These are phyloP conservation scores for Leptographium radiaticola DNA, from an alignment of 2,329 filamentous ascomycete genomes.

Conservation along the genomic window DNA sequence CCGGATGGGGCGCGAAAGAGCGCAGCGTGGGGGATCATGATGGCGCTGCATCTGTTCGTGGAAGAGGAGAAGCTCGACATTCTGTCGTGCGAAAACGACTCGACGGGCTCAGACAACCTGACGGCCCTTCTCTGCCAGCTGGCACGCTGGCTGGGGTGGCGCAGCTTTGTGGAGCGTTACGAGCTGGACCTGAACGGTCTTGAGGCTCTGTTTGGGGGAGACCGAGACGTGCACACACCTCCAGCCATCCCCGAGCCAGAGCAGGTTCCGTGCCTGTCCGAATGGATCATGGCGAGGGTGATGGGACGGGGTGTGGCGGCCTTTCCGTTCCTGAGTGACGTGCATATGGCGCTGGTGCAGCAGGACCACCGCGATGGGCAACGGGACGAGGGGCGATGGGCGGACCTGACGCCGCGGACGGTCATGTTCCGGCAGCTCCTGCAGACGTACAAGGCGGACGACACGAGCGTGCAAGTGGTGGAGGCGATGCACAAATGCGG, in stretches of 20 bases:
- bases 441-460: constrained; percentile 35
- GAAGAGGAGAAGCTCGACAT: constrained; percentile 81
- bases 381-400: constrained; percentile 26
- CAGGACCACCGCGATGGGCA: constrained; percentile 22
- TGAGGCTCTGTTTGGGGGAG: constrained; percentile 27
- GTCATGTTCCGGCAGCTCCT: constrained; percentile 59
- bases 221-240: constrained; percentile 1
- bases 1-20: constrained; percentile 44
- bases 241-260: constrained; percentile 17
- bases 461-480: constrained; percentile 49
- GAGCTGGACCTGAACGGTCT: constrained; percentile 38
- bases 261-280: constrained; percentile 25
- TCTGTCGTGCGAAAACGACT: constrained; percentile 29
- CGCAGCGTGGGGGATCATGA: constrained; percentile 52
- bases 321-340: constrained; percentile 30
- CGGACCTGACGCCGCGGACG: constrained; percentile 49
- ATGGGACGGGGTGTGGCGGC: constrained; percentile 21
- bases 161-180: constrained; percentile 32
- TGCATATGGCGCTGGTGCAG: constrained; percentile 28
- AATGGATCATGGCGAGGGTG: constrained; percentile 39
- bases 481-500: constrained; percentile 61
- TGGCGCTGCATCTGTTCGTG: constrained; percentile 72
- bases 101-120: constrained; percentile 37
- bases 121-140: constrained; percentile 71
- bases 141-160: constrained; percentile 68